Percentiles rank a stretch among this genome's conserved stretches.
phyloP scores from a whole-genome alignment of 2,329 filamentous ascomycete species.

The Apiospora saccharicola region DNA sequence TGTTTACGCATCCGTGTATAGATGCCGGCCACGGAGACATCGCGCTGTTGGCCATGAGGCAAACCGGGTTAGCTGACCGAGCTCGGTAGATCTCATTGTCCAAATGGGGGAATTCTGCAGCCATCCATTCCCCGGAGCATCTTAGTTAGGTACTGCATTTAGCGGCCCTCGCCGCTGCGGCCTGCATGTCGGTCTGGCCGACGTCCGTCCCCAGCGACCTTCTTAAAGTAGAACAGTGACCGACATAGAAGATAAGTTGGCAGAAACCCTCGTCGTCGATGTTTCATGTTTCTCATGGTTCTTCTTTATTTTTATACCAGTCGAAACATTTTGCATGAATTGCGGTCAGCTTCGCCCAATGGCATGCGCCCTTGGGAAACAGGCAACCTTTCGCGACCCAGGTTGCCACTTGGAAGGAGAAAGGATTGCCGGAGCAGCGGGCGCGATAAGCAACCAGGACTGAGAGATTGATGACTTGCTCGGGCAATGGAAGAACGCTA shows the following conservation, averaged over 20 bases:
- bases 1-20: neutral
- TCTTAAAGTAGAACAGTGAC: neutral
- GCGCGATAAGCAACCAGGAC: neutral
- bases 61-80: neutral
- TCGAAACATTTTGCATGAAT: neutral
- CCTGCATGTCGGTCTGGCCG: neutral
- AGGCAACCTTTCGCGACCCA: neutral
- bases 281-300: neutral
- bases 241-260: neutral
- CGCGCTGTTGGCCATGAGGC: neutral
- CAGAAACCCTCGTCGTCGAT: neutral
- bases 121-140: neutral
- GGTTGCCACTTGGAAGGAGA: neutral
- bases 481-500: neutral
- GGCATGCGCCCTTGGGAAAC: neutral
- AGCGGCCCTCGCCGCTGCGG: slow-evolving; percentile 23
- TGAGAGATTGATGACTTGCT: neutral
- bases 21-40: neutral
- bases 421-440: neutral
- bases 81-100: slow-evolving; percentile 29
- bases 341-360: neutral
- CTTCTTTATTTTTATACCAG: neutral
- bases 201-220: neutral
- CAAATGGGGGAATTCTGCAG: slow-evolving; percentile 29
- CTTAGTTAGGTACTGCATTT: neutral